Evolutionary conservation across 225 moss, liverwort and hornwort species (phyloP), one percentile per base, ranked within the genome.

Genomic region (Polytrichum formosum): DNA sequence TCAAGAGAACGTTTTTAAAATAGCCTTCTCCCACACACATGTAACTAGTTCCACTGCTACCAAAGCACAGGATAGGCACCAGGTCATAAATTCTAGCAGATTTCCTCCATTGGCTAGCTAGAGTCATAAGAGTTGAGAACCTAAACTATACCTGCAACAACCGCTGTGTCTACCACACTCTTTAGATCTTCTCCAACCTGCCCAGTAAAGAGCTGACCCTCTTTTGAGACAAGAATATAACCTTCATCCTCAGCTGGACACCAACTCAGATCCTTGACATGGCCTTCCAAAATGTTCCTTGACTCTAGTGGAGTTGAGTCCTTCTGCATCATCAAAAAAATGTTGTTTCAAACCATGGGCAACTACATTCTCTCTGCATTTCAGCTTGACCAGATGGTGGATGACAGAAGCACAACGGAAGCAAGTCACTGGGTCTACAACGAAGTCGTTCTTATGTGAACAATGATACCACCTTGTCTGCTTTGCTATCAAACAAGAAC

Each of bases 211-310:
- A 94, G 76, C 66, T 92, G 82, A 61, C 92, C 92, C 55, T 88
- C 80, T 58, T 74, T 88, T 27, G 88, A 92, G 7, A 94, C 72
- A 70, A 94, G 63, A 22, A 87, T 73, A 76, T 94, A 98, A 22
- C 77, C 72, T 63, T 81, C 84, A 56, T 79, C 75, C 70, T 88
- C 76, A 28, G 70, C 82, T 68, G 94, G 98, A 80, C 85, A 83
- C 98, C 98, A 98, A 76, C 85, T 78, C 64, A 98, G 91, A 75
- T 98, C 94, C 80, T 83, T 91, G 61, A 83, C 76, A 67, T 53
- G 53, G 55, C 81, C 78, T 75, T 84, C 87, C 35, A 81, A 76
- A 67, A 92, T 77, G 58, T 80, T 70, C 68, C 82, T 82, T 0
- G 83, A 83, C 78, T 98, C 92, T 54, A 88, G 75, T 53, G 91